These are phyloP conservation scores for Fragosphaeria purpurea DNA, from an alignment of 2,329 filamentous ascomycete genomes.

Conservation along the genomic window DNA sequence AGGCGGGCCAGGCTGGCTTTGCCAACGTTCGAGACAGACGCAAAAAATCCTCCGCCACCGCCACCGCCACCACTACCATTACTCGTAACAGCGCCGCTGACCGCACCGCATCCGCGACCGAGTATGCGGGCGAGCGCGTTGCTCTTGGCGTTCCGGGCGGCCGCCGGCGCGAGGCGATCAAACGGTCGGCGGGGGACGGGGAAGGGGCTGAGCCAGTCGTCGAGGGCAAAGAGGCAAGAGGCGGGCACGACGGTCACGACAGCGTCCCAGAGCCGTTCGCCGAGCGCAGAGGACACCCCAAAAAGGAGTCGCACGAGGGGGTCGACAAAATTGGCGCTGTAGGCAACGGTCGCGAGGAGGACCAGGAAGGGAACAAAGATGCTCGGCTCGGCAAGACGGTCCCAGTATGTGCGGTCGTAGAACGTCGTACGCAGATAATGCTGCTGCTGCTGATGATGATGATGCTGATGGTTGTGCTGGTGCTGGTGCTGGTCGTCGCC, in stretches of 20 bases:
- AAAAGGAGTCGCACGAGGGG: conserved; percentile 9
- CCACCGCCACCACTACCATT: background rate
- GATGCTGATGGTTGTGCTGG: conserved; percentile 15
- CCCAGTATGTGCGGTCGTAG: conserved; percentile 16
- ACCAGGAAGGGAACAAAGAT: conserved; percentile 25
- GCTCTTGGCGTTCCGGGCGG: conserved; percentile 49
- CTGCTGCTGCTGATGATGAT: conserved; percentile 19
- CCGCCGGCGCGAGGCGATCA: conserved; percentile 10
- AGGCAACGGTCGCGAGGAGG: conserved; percentile 24
- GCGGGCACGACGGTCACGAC: conserved; percentile 48
- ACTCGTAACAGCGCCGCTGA: conserved; percentile 36
- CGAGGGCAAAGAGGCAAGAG: conserved; percentile 45
- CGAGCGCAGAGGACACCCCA: conserved; percentile 23
- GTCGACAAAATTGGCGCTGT: conserved; percentile 19
- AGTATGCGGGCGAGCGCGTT: conserved; percentile 54
- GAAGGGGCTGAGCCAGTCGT: conserved; percentile 42
- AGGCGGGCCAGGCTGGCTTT: conserved; percentile 27
- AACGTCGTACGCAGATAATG: conserved; percentile 13
- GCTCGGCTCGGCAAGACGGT: conserved; percentile 25
- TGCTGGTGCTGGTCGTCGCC: conserved; percentile 17
- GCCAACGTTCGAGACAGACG: conserved; percentile 47
- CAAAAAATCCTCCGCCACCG: conserved; percentile 20
- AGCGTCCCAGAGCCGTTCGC: conserved; percentile 42
- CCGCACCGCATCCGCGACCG: conserved; percentile 35
- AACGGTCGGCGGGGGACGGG: conserved; percentile 25